Evolutionary conservation across 2,329 filamentous ascomycete species (phyloP), one percentile per base, ranked within the genome.

Genomic region (Botrytis fabae): DNA sequence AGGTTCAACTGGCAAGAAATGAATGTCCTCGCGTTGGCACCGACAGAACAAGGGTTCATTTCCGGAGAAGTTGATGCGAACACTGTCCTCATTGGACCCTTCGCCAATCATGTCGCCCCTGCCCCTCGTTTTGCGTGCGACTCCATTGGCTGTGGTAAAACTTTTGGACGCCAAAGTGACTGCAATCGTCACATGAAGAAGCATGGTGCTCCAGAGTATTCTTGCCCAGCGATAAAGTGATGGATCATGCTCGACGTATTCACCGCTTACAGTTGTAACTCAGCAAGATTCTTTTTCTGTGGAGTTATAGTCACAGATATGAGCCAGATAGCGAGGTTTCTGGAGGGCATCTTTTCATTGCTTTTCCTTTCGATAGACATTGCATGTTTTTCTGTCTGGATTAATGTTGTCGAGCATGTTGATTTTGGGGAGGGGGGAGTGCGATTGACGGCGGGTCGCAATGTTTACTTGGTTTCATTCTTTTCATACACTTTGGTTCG

Each of bases 121-220:
- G 16, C n/a, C 20, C 20, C 54, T 57, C 51, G n/a, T 9, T 32
- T 46, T 63, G 40, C 69, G 16, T 63, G 57, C 22, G 16, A n/a
- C 69, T 51, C 1, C 20, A 35, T 32, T 62, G 69, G 69, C 28
- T 51, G 42, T 62, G 35, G 12, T 5, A 64, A 54, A 14, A 51
- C 35, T 9, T 71, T 57, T 38, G n/a, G 32, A n/a, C 69, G 69
- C n/a, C 35, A 25, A 42, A 46, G 28, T 54, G 60, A 71, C 60
- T 25, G 59, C 46, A 20, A 22, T 51, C 42, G 60, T 54, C 35
- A 71, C 20, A 64, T 51, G 60, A 71, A 42, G 44, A 63, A 40
- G 22, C 25, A 71, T 25, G 44, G n/a, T 32, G 14, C 18, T 40
- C 32, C 10, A 3, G 40, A 71, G 9, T 71, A 22, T 44, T 32